Conservation (phyloP, 2,329 filamentous ascomycete genomes). For the Exophiala aquamarina region DNA sequence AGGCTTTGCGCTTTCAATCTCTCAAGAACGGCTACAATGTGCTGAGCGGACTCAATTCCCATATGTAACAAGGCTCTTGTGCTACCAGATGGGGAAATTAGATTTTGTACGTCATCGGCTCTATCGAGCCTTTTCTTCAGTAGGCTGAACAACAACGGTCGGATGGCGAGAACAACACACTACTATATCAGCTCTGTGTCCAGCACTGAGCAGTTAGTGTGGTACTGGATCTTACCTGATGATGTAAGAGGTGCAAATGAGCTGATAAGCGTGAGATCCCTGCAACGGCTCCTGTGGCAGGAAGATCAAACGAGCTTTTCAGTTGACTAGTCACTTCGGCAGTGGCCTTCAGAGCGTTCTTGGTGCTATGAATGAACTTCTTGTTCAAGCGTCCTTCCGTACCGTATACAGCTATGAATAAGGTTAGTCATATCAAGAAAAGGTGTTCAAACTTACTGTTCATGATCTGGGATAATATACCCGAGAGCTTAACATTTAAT, state of each 20-base stretch:
- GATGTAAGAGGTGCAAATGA: slow-evolving; percentile 41
- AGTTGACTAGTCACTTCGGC: slow-evolving; percentile 43
- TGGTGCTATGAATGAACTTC: slow-evolving; percentile 40
- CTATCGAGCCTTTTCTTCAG: slow-evolving; percentile 32
- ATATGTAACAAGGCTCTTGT: slow-evolving; percentile 41
- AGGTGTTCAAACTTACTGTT: slow-evolving; percentile 37
- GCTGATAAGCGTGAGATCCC: slow-evolving; percentile 45
- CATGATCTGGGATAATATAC: slow-evolving; percentile 46
- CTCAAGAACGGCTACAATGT: slow-evolving; percentile 45
- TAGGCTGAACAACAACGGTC: slow-evolving; percentile 46
- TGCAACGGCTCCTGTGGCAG: slow-evolving; percentile 36
- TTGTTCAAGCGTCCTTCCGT: slow-evolving; percentile 37
- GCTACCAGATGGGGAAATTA: slow-evolving; percentile 36
- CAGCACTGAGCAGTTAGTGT: not conserved
- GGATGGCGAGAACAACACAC: slow-evolving; percentile 43
- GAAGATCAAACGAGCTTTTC: slow-evolving; percentile 38
- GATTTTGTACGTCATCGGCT: slow-evolving; percentile 31
- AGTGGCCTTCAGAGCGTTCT: slow-evolving; percentile 40
- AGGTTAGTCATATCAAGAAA: not conserved
- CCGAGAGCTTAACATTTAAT: slow-evolving; percentile 49
- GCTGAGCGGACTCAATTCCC: slow-evolving; percentile 45
- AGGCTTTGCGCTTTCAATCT: slow-evolving; percentile 48
- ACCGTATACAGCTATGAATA: slow-evolving; percentile 42
- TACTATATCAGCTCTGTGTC: slow-evolving; percentile 14
- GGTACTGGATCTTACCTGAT: slow-evolving; percentile 35